Base-by-base conservation (phyloP, 140 eudicot species). In the Ambrosia hybrid region DNA sequence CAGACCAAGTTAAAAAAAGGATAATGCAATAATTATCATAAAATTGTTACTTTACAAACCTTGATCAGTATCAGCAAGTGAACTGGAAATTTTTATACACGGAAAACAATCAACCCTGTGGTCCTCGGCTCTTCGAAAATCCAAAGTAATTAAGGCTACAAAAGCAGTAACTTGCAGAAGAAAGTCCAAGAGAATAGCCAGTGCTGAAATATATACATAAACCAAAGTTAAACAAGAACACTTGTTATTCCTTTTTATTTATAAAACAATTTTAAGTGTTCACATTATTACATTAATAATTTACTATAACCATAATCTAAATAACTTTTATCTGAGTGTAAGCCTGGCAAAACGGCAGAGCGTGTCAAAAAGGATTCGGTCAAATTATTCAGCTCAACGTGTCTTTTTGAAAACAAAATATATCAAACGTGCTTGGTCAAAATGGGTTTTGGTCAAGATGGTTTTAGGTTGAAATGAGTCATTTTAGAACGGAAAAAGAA, bases 91-190 rank as follows among this genome's bases (percentile, higher is more conserved):
- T 80, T 78, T 95, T 61, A 95, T 62, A 78, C 92, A 95, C 5
- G 99, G 99, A 79, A 91, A 80, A 76, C 99, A 95, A 78, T 95
- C 99, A 67, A 95, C 68, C 70, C 99, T 86, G 51, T 81, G 87
- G 75, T 88, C 92, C 77, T 95, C 99, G 5, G 96, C 86, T 85
- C 99, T 88, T 76, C 80, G 53, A 74, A 91, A 86, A 80, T 95
- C 99, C 68, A 88, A 85, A 73, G 68, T 90, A 66, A 95, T 95
- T 75, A 95, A 85, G 61, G 99, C 97, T 45, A 95, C 99, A 95
- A 95, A 95, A 41, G 99, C 97, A 76, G 99, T 95, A 72, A 95
- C 86, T 89, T 95, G 99, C 81, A 95, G 90, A 76, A 95, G 95
- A 70, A 95, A 95, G 84, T 95, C 99, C 91, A 95, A 81, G 10